A percentile compares a stretch with the other conserved stretches of the same genome.
phyloP scores from a whole-genome alignment of 2,329 filamentous ascomycete species.

The Ascochyta koolunga region DNA sequence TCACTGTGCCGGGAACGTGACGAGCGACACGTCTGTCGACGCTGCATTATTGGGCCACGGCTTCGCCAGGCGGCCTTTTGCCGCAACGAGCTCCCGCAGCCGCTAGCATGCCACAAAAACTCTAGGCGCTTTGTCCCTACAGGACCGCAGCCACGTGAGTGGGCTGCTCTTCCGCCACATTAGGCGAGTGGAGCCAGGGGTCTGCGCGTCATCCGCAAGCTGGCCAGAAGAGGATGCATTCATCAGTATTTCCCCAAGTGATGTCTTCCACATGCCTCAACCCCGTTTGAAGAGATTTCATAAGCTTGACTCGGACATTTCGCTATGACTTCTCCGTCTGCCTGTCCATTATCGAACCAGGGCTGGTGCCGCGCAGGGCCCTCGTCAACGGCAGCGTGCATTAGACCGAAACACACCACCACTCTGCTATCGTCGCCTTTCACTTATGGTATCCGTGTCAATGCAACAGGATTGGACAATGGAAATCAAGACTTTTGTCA shows the following conservation, averaged over 20 bases:
- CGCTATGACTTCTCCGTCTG: not conserved
- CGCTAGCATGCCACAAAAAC: conserved; percentile 36
- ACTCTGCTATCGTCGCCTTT: conserved; percentile 14
- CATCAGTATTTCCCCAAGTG: not conserved
- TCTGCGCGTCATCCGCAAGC: conserved; percentile 46
- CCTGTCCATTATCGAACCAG: conserved; percentile 1
- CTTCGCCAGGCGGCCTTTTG: conserved; percentile 23
- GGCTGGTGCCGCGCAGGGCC: conserved; percentile 5
- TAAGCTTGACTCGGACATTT: not conserved
- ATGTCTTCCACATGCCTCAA: not conserved
- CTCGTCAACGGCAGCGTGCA: conserved; percentile 18
- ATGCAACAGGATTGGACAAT: not conserved
- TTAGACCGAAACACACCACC: conserved; percentile 24
- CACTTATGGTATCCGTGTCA: not conserved
- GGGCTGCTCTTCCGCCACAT: conserved; percentile 28
- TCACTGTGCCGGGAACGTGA: conserved; percentile 25
- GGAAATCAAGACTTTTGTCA: not conserved
- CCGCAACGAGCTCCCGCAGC: conserved; percentile 33
- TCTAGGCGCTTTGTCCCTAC: conserved; percentile 26
- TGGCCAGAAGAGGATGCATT: conserved; percentile 24
- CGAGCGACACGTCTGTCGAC: conserved; percentile 30
- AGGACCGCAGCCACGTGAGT: conserved; percentile 43
- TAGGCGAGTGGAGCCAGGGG: conserved; percentile 34
- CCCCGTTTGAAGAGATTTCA: not conserved
- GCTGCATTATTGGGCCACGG: conserved; percentile 27